Base-by-base conservation (phyloP, 73 alveolate species). In the Paraurostyla sp. region DNA sequence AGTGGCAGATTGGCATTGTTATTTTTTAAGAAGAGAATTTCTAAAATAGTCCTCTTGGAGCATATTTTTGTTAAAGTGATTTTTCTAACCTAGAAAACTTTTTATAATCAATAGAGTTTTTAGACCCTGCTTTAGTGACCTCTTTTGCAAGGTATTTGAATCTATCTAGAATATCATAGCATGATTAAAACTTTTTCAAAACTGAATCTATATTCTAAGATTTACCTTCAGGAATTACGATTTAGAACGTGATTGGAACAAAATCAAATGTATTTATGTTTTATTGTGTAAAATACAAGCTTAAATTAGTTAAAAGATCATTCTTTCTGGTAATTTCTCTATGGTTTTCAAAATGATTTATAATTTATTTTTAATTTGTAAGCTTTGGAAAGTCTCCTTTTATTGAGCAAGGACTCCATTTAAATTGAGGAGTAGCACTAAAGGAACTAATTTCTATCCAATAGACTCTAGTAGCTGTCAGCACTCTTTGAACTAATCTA, bases 181-280 rank as follows among this genome's bases (percentile, higher is more conserved):
- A 52, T 25, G 60, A 42, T 16, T 65, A 48, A 65, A 91, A 92
- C 60, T 91, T 49, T 16, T 69, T 35, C 20, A 93, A 52, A 15
- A 57, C 87, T 40, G 42, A 42, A 29, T 91, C 91, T 57, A 84
- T 42, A 15, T 71, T 84, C 58, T 83, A 87, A 76, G 76, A 71
- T 71, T 84, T 96, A 11, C 62, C 65, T 13, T 69, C 84, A 33
- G 84, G 84, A 7, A 69, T 38, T 9, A 13, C 9, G 0, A 97
- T 92, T 81, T 96, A 93, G 62, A 97, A 93, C 20, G 98, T 97
- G 16, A 96, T 76, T 33, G 99, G 99, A 20, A 97, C 95, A 52
- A 80, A 71, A 59, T 97, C 96, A 78, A 97, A 97, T 51, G 95
- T 83, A 68, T 96, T 96, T 35, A 87, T 83, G 35, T 92, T 87